phyloP scores from a whole-genome alignment of 495 filamentous ascomycete genomes.

The Chaetomidium leptoderma region DNA sequence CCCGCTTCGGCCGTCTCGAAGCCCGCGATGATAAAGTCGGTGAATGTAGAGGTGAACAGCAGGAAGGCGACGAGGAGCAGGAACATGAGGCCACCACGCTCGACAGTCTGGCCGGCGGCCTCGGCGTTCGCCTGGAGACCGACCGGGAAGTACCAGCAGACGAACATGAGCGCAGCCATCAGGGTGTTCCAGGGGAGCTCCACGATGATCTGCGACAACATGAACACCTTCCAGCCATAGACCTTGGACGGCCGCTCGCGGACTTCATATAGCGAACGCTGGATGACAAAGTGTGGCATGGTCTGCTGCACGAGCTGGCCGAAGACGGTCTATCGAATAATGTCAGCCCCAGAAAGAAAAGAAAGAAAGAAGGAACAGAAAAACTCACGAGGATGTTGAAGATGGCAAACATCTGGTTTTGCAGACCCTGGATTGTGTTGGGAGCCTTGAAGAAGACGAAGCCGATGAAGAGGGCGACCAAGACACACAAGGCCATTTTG shows the following conservation, averaged over 20 bases:
- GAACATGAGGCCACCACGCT: constrained; percentile 65
- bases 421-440: constrained; percentile 69
- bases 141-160: constrained; percentile 78
- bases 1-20: constrained; percentile 63
- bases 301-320: constrained; percentile 73
- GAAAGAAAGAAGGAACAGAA: background rate
- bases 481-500: constrained; percentile 53
- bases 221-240: constrained; percentile 79
- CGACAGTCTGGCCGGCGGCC: constrained; percentile 49
- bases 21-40: constrained; percentile 63
- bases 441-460: constrained; percentile 78
- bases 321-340: constrained; percentile 62
- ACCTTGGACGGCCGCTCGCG: constrained; percentile 81
- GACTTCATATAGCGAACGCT: constrained; percentile 76
- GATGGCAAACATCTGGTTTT: constrained; percentile 83
- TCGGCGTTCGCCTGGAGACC: constrained; percentile 68
- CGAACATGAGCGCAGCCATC: constrained; percentile 63
- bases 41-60: constrained; percentile 66
- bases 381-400: constrained; percentile 68
- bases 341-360: background rate
- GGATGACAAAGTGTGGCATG: constrained; percentile 77
- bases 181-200: constrained; percentile 74
- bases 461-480: constrained; percentile 72
- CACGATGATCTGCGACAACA: constrained; percentile 70
- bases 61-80: constrained; percentile 61